Evolutionary conservation across 495 filamentous ascomycete genomes (phyloP).

Genomic region (Penicillium steckii): DNA sequence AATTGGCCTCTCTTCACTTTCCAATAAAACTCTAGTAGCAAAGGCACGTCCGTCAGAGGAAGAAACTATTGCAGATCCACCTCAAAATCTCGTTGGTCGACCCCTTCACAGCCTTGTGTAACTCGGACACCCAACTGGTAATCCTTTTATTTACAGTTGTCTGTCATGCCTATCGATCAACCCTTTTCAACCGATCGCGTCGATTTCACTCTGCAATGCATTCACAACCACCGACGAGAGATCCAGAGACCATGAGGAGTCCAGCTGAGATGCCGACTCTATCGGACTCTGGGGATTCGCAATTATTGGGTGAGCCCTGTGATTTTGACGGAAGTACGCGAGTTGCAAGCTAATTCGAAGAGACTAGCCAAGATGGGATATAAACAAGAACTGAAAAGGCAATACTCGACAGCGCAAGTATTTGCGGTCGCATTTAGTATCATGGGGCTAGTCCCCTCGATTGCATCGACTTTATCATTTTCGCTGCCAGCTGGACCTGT

Average conservation of each 20-base stretch:
- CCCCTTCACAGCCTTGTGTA: background rate
- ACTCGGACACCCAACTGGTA: background rate
- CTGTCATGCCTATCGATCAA: background rate
- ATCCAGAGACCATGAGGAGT: background rate
- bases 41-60: no score
- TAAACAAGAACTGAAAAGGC: constrained; percentile 66
- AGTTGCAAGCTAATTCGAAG: constrained; percentile 6
- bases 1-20: no score
- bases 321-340: background rate
- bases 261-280: background rate
- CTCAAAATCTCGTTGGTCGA: background rate
- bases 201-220: background rate
- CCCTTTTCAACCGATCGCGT: background rate
- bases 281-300: constrained; percentile 7
- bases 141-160: background rate
- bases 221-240: background rate
- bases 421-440: constrained; percentile 73
- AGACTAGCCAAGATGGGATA: constrained; percentile 51
- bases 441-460: constrained; percentile 68
- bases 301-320: constrained; percentile 35
- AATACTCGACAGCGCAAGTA: constrained; percentile 63
- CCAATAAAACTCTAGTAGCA: no score
- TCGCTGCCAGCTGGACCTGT: constrained; percentile 66
- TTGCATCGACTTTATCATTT: constrained; percentile 63
- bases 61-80: background rate